Evolutionary conservation across 2,329 filamentous ascomycete genomes (phyloP).

Genomic region (Ophiostoma perfectum): DNA sequence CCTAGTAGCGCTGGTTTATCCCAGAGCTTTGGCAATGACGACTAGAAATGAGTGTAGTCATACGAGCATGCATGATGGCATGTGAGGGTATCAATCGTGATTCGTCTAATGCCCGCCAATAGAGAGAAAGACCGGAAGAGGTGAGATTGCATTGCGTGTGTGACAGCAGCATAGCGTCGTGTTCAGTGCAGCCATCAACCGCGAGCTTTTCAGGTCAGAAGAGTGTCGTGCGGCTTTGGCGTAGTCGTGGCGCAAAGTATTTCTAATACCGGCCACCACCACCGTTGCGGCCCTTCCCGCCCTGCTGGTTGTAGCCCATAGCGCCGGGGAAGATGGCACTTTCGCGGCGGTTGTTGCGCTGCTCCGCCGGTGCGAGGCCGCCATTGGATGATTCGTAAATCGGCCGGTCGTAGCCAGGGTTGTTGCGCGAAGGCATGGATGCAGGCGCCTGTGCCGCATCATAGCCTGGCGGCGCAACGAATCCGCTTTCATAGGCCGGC

Average conservation of each 20-base stretch:
- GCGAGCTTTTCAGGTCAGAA: slow-evolving; percentile 14
- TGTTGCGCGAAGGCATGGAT: slow-evolving; percentile 28
- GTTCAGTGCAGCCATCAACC: too few relatives aligned
- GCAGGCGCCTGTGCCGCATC: slow-evolving; percentile 34
- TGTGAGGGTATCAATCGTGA: slow-evolving; percentile 16
- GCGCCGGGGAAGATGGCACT: slow-evolving; percentile 50
- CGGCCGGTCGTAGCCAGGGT: slow-evolving; percentile 38
- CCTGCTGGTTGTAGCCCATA: slow-evolving; percentile 36
- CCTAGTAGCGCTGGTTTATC: neutral
- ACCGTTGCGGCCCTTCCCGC: slow-evolving; percentile 41
- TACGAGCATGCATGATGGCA: neutral
- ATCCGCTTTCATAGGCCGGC: slow-evolving; percentile 29
- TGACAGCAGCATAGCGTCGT: neutral
- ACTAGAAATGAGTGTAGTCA: neutral
- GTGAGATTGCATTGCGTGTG: neutral
- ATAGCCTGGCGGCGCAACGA: slow-evolving; percentile 31
- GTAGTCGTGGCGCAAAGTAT: slow-evolving; percentile 20
- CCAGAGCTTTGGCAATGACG: neutral
- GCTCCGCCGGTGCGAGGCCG: slow-evolving; percentile 30
- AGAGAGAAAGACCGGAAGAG: too few relatives aligned
- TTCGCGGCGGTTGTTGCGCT: slow-evolving; percentile 46
- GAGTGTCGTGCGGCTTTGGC: slow-evolving; percentile 22
- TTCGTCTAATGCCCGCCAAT: neutral
- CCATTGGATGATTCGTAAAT: slow-evolving; percentile 30
- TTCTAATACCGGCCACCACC: slow-evolving; percentile 48